Evolutionary conservation across 139 green algal genomes (phyloP).

Genomic region (Chlamydomonas asymmetrica): DNA sequence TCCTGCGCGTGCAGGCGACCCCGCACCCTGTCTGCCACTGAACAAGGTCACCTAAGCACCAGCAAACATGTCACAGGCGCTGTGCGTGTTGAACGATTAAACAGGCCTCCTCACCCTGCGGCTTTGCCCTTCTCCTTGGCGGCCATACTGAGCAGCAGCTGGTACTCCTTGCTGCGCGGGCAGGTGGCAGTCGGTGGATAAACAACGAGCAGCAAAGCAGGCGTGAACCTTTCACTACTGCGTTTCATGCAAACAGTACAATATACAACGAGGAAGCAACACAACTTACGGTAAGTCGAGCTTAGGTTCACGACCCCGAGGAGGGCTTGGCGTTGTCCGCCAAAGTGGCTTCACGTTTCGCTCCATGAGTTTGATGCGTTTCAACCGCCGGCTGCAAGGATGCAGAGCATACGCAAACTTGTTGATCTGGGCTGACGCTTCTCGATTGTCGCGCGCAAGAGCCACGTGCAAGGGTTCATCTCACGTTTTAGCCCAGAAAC

Average conservation of each 20-base stretch:
- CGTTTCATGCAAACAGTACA: no score
- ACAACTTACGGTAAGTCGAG: conserved; percentile 17
- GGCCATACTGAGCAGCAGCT: conserved; percentile 16
- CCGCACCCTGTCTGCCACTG: neutral
- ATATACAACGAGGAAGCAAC: neutral
- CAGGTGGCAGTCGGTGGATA: neutral
- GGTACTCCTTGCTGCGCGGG: conserved; percentile 21
- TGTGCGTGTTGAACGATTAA: neutral
- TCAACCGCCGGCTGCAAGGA: conserved; percentile 64
- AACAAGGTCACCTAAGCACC: neutral
- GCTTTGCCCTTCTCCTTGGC: neutral
- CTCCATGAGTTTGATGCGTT: conserved; percentile 70
- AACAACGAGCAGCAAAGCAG: neutral
- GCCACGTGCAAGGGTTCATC: neutral
- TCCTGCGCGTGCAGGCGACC: neutral
- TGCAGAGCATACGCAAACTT: neutral
- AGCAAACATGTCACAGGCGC: neutral
- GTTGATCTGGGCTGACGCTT: neutral
- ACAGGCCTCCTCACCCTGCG: neutral
- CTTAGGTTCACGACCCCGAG: conserved; percentile 25
- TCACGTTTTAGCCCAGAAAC: neutral
- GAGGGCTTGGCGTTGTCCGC: conserved; percentile 70
- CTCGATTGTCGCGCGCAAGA: neutral
- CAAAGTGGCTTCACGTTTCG: conserved; percentile 61
- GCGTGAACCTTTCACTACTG: no score